Base-by-base conservation (phyloP, 306 rosid species). In the Rosa chinensis region DNA sequence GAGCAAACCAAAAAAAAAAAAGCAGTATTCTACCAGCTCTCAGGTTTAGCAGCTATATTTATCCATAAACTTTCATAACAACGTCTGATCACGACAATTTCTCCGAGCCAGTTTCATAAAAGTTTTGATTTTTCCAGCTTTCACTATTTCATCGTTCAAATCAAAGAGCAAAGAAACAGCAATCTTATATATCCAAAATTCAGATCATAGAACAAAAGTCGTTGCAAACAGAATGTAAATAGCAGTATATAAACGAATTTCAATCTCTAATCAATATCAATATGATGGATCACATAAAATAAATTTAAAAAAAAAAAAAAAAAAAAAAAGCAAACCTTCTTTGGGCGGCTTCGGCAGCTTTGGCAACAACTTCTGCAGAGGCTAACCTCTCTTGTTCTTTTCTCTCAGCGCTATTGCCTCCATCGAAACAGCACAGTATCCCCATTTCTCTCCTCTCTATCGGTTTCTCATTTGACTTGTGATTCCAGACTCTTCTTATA, bases 331-430 rank as follows among this genome's bases (percentile, higher is more conserved):
- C 20, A 66, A 40, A 71, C 99, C 89, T 91, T 93, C 67, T 90
- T 86, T 96, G 93, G 77, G 96, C 99, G 17, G 99, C 99, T 84
- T 89, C 94, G 68, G 99, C 98, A 42, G 98, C 98, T 88, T 82
- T 89, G 72, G 96, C 78, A 48, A 89, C 91, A 20, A 89, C 97
- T 88, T 93, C 98, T 14, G 87, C 93, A 28, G 96, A 88, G 70
- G 98, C 97, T 81, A 90, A 76, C 73, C 96, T 82, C 17, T 93
- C 97, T 59, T 90, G 90, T 77, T 96, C 98, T 75, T 81, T 91
- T 6, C 91, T 82, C 90, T 79, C 81, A 17, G 92, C 89, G 83
- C 85, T 90, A 80, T 83, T 82, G 81, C 85, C 97, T 1, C 89
- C 96, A 77, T 82, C 94, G 75, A 93, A 86, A 88, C 99, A 92